Conservation (phyloP, 805 yeast species). For the Huiozyma naganishii region DNA sequence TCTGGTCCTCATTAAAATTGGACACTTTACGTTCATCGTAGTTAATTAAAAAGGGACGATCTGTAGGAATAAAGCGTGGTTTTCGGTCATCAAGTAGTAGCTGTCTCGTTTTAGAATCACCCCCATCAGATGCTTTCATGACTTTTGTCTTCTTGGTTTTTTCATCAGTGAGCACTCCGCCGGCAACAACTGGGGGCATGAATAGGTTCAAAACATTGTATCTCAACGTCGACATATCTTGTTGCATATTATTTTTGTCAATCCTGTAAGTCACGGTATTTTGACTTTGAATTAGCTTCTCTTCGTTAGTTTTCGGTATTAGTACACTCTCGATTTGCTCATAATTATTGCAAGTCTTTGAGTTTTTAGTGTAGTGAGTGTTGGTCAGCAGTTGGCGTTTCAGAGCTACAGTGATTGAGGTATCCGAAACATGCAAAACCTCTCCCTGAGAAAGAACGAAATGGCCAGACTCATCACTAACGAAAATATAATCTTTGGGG, state of each 20-base stretch:
- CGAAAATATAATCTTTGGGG: constrained; percentile 50
- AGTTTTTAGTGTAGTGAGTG: constrained; percentile 14
- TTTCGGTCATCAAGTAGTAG: constrained; percentile 26
- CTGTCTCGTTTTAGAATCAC: constrained; percentile 26
- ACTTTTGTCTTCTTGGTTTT: constrained; percentile 6
- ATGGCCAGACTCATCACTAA: constrained; percentile 76
- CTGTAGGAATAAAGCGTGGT: constrained; percentile 19
- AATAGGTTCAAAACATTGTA: constrained; percentile 66
- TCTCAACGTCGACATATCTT: constrained; percentile 66
- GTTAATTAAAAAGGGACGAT: constrained; percentile 12
- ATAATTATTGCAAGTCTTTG: constrained; percentile 2
- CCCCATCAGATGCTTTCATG: constrained; percentile 25
- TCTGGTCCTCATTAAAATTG: constrained; percentile 61
- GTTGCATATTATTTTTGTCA: constrained; percentile 70
- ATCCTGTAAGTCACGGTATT: constrained; percentile 40
- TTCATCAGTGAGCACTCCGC: constrained; percentile 20
- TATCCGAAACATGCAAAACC: constrained; percentile 35
- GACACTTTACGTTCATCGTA: constrained; percentile 6
- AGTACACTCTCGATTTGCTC: constrained; percentile 11
- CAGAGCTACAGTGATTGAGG: constrained; percentile 39
- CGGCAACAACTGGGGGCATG: constrained; percentile 27
- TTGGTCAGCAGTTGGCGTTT: constrained; percentile 38
- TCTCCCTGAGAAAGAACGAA: constrained; percentile 60
- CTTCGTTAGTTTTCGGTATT: constrained; percentile 2
- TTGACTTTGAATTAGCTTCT: constrained; percentile 28